Evolutionary conservation across 805 yeast species (phyloP).

Genomic region (Myxozyma udenii): DNA sequence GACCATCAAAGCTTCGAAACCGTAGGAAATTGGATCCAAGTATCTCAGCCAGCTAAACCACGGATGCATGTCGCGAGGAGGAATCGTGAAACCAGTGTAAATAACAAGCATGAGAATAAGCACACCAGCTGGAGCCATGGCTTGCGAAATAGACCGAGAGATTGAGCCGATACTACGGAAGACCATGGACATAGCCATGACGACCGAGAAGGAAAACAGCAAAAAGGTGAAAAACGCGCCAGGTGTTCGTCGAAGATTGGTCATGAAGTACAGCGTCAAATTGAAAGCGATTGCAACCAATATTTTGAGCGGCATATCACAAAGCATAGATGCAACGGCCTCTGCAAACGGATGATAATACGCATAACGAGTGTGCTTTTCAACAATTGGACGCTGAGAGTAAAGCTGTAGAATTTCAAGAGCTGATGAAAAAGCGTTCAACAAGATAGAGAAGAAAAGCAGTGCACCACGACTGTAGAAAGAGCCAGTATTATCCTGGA

Average conservation of each 20-base stretch:
- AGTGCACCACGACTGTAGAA: slow-evolving; percentile 64
- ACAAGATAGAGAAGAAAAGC: slow-evolving; percentile 45
- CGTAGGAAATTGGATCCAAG: slow-evolving; percentile 47
- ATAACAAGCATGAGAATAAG: slow-evolving; percentile 49
- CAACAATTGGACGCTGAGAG: slow-evolving; percentile 56
- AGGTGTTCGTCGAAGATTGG: slow-evolving; percentile 48
- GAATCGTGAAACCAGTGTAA: slow-evolving; percentile 57
- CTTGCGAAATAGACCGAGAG: slow-evolving; percentile 50
- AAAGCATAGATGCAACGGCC: slow-evolving; percentile 57
- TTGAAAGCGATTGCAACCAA: slow-evolving; percentile 46
- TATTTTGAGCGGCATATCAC: slow-evolving; percentile 63
- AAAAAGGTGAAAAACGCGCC: slow-evolving; percentile 55
- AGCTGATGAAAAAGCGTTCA: slow-evolving; percentile 48
- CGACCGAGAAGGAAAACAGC: slow-evolving; percentile 46
- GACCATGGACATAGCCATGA: slow-evolving; percentile 49
- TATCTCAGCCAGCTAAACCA: slow-evolving; percentile 54
- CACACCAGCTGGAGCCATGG: slow-evolving; percentile 60
- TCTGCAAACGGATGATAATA: slow-evolving; percentile 74
- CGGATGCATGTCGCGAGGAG: slow-evolving; percentile 46
- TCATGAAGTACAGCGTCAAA: slow-evolving; percentile 56
- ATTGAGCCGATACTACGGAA: slow-evolving; percentile 56
- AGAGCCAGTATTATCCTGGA: slow-evolving; percentile 51
- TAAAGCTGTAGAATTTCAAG: slow-evolving; percentile 46
- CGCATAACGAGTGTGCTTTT: slow-evolving; percentile 69
- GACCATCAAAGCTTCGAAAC: slow-evolving; percentile 47